phyloP scores from a whole-genome alignment of 805 yeast genomes.

The Pichia deserticola region DNA sequence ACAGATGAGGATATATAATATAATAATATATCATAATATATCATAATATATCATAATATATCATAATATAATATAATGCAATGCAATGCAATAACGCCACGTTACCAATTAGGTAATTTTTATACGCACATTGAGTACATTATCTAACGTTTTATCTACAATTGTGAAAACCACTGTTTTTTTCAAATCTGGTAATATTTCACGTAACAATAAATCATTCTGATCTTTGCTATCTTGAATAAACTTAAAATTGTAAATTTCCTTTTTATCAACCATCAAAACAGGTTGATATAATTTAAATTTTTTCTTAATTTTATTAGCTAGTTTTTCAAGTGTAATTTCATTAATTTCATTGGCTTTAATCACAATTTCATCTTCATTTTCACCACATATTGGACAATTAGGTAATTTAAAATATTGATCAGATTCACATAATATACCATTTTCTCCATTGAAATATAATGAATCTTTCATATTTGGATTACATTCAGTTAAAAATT shows the following conservation, averaged over 20 bases:
- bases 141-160: too few species aligned
- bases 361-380: slow-evolving; percentile 14
- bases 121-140: too few species aligned
- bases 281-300: slow-evolving; percentile 15
- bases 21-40: too few species aligned
- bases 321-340: slow-evolving; percentile 13
- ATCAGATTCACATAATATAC: slow-evolving; percentile 69
- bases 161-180: too few species aligned
- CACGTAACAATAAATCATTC: not conserved
- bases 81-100: too few species aligned
- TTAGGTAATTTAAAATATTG: slow-evolving; percentile 49
- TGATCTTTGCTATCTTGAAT: not conserved
- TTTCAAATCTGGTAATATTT: not conserved
- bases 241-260: slow-evolving; percentile 21
- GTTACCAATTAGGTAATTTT: too few species aligned
- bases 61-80: too few species aligned
- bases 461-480: slow-evolving; percentile 68
- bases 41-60: too few species aligned
- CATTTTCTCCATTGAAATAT: slow-evolving; percentile 81
- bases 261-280: slow-evolving; percentile 16
- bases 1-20: too few species aligned
- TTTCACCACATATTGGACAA: slow-evolving; percentile 71
- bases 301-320: slow-evolving; percentile 9
- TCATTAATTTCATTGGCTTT: not conserved
- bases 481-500: slow-evolving; percentile 62